phyloP scores from a whole-genome alignment of 179 eudicot species.

The Amaranthus tricolor region DNA sequence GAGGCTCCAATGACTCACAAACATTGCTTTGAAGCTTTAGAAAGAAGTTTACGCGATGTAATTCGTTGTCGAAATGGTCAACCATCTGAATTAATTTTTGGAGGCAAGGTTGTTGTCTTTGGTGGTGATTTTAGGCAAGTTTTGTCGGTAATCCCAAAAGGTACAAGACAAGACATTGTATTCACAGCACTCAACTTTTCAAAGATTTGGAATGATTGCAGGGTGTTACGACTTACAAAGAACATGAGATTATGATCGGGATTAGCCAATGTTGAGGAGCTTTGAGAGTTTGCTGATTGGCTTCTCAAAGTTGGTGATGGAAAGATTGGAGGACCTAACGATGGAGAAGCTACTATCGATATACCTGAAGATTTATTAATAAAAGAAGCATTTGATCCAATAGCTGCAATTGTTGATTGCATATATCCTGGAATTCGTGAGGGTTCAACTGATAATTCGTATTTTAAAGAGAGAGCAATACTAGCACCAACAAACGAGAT shows the following conservation, averaged over 20 bases:
- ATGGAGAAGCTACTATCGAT: not conserved
- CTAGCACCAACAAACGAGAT: not conserved
- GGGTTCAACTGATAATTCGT: no score
- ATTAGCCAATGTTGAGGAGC: not conserved
- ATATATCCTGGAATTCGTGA: no score
- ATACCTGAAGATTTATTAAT: no score
- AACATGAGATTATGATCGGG: not conserved
- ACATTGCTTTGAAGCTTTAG: not conserved
- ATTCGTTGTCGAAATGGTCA: not conserved
- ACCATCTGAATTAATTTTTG: not conserved
- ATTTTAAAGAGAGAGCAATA: no score
- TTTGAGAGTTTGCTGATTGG: not conserved
- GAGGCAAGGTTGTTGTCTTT: not conserved
- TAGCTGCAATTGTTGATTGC: no score
- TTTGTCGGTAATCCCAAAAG: not conserved
- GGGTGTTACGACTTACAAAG: not conserved
- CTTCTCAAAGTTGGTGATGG: not conserved
- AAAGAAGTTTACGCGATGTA: not conserved
- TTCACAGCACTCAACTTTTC: not conserved
- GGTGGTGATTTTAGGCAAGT: not conserved
- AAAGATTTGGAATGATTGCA: not conserved
- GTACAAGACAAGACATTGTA: not conserved
- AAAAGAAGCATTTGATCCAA: no score
- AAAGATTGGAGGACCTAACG: not conserved
- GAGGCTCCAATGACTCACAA: constrained; percentile 5